Conservation (phyloP, 305 asterid species). For the Nicotiana rustica region DNA sequence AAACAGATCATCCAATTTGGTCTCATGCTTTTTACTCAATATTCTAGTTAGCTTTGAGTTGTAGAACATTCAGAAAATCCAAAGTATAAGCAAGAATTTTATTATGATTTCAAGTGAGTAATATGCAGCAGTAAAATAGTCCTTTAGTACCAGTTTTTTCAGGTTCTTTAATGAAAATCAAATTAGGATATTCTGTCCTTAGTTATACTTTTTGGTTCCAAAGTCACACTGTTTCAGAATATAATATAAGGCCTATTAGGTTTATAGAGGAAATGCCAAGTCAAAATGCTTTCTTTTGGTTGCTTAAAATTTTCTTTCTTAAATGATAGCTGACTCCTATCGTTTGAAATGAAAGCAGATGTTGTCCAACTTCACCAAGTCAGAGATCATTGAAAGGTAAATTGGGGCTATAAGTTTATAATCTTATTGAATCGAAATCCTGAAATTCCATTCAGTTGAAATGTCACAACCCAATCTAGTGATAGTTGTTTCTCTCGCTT, state of each 20-base stretch:
- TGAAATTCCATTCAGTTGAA: background rate
- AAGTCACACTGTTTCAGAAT: background rate
- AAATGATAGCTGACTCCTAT: conserved; percentile 41
- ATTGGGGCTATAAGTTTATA: background rate
- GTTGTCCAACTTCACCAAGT: conserved; percentile 70
- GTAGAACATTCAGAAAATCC: conserved; percentile 9
- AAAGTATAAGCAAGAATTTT: conserved; percentile 6
- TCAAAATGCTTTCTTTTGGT: conserved; percentile 23
- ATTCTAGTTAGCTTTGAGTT: conserved; percentile 16
- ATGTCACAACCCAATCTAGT: conserved; percentile 18
- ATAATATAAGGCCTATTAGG: background rate
- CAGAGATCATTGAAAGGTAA: conserved; percentile 86
- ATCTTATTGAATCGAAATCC: background rate
- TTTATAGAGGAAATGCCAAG: background rate
- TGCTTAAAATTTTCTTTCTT: conserved; percentile 21
- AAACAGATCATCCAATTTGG: conserved; percentile 15
- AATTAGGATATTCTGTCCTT: background rate
- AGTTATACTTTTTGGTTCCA: background rate
- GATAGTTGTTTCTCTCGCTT: background rate
- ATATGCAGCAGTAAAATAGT: background rate
- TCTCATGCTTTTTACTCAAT: background rate
- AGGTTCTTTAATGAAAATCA: background rate
- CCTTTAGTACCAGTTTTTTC: background rate
- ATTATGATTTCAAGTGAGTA: no score
- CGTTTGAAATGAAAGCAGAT: conserved; percentile 56